Percentiles rank a stretch among this genome's conserved stretches.
Conservation (phyloP, 1,284 basidiomycete species). For the Leccinum cinnamomeum region DNA sequence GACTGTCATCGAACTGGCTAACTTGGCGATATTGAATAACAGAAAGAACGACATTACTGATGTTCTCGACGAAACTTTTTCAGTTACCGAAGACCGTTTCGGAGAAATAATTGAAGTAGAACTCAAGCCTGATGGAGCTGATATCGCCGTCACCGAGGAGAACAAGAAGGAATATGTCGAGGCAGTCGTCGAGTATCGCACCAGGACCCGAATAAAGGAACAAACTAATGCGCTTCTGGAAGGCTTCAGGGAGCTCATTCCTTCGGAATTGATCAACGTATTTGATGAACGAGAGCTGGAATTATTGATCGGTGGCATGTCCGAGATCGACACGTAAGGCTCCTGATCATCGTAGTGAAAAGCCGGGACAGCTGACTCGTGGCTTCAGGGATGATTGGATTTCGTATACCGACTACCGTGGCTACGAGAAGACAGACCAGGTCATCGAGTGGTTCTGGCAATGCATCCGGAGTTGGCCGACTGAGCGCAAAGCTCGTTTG, state of each 20-base stretch:
- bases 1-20: constrained; percentile 6
- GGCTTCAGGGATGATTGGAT: constrained; percentile 74
- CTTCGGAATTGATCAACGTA: constrained; percentile 92
- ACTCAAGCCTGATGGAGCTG: constrained; percentile 83
- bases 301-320: constrained; percentile 97
- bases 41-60: constrained; percentile 95
- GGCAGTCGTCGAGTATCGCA: constrained; percentile 91
- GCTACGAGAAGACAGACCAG: constrained; percentile 85
- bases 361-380: constrained; percentile 5
- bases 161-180: constrained; percentile 99
- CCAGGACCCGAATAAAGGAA: constrained; percentile 88
- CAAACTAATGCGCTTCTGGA: constrained; percentile 97
- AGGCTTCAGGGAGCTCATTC: constrained; percentile 94
- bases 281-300: constrained; percentile 99
- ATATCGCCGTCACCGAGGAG: constrained; percentile 88
- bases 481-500: constrained; percentile 92
- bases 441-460: constrained; percentile 99
- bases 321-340: constrained; percentile 91
- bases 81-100: constrained; percentile 94
- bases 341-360: constrained; percentile 2
- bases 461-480: constrained; percentile 93
- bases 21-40: constrained; percentile 8
- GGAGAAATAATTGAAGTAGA: constrained; percentile 96
- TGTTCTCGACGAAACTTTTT: constrained; percentile 94
- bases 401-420: constrained; percentile 84